A percentile compares a stretch with the other conserved stretches of the same genome.
Evolutionary conservation across 2,329 filamentous ascomycete genomes (phyloP).

Genomic region (Penicillium sp.): DNA sequence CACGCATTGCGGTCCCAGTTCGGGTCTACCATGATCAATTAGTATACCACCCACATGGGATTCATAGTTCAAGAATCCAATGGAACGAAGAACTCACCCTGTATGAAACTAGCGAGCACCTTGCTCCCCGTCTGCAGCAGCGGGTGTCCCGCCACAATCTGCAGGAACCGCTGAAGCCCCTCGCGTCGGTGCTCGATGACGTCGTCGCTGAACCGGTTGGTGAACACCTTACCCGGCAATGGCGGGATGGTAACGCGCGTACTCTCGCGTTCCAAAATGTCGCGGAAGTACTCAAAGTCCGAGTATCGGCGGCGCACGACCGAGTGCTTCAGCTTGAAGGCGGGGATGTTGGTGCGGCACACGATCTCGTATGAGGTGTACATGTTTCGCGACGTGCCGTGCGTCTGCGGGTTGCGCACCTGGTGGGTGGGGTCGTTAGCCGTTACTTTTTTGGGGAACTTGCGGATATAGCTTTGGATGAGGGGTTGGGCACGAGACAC

Average conservation of each 20-base stretch:
- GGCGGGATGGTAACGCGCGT: constrained; percentile 94
- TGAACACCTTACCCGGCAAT: constrained; percentile 94
- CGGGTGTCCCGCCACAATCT: constrained; percentile 96
- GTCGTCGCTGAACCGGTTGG: constrained; percentile 95
- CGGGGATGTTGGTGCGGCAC: constrained; percentile 96
- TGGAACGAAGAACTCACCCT: constrained; percentile 60
- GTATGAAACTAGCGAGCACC: constrained; percentile 92
- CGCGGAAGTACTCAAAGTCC: constrained; percentile 98
- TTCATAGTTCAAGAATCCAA: neutral
- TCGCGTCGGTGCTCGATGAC: constrained; percentile 93
- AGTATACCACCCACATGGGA: constrained; percentile 6
- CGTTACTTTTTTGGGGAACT: neutral
- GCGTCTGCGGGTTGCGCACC: constrained; percentile 91
- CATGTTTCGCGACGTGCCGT: constrained; percentile 92
- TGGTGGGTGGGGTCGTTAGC: constrained; percentile 36
- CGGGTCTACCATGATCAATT: constrained; percentile 39
- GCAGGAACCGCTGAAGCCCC: constrained; percentile 90
- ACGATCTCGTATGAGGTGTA: constrained; percentile 99
- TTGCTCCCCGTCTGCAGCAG: constrained; percentile 96
- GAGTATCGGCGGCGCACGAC: constrained; percentile 91
- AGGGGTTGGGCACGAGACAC: constrained; percentile 1
- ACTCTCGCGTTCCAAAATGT: constrained; percentile 93
- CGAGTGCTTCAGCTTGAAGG: constrained; percentile 91
- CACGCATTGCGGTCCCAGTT: constrained; percentile 87
- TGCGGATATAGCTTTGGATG: constrained; percentile 1